Percentiles rank a stretch among this genome's conserved stretches.
Conservation (phyloP, 2,329 filamentous ascomycete genomes). For the Colletotrichum godetiae region DNA sequence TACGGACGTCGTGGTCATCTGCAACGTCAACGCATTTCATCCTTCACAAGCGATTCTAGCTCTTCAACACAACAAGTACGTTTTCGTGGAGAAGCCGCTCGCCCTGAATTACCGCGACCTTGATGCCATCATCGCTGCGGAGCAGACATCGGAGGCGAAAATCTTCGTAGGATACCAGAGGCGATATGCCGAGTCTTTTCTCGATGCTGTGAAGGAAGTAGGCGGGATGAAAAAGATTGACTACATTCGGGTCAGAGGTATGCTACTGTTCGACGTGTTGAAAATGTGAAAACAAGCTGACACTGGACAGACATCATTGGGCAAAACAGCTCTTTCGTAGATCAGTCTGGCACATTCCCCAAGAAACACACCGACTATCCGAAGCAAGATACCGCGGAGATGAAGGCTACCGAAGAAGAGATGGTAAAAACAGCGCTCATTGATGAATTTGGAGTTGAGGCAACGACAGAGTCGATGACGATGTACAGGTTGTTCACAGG, state of each 20-base stretch:
- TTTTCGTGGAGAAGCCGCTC: conserved; percentile 70
- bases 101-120: conserved; percentile 59
- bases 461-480: background rate
- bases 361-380: background rate
- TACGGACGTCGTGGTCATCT: conserved; percentile 65
- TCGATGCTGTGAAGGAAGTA: background rate
- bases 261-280: background rate
- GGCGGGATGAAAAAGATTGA: background rate
- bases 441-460: background rate
- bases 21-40: conserved; percentile 65
- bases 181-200: conserved; percentile 61
- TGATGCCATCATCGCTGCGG: conserved; percentile 59
- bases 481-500: background rate
- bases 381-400: background rate
- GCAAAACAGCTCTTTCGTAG: background rate
- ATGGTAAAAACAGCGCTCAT: background rate
- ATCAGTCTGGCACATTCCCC: background rate
- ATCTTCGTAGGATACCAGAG: conserved; percentile 72
- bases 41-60: conserved; percentile 60
- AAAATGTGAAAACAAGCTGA: background rate
- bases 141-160: conserved; percentile 51
- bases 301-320: background rate
- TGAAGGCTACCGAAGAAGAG: background rate
- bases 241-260: background rate
- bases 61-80: conserved; percentile 64